Percentiles rank a stretch among this genome's conserved stretches.
These are phyloP conservation scores for Pleurotus giganteus DNA, from an alignment of 768 basidiomycete species.

Conservation along the genomic window DNA sequence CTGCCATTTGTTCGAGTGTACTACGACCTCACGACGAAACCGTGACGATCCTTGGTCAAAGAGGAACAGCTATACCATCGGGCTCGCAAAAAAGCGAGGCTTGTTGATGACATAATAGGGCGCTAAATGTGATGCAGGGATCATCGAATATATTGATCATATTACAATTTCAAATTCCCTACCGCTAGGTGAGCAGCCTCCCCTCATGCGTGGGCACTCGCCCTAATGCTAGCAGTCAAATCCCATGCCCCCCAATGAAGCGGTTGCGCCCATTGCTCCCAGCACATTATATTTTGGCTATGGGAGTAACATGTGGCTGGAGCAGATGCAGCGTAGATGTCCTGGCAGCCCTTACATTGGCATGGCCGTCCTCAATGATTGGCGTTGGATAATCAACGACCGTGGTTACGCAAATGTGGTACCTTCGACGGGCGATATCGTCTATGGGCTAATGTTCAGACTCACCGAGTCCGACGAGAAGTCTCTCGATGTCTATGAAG, in stretches of 20 bases:
- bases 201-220: too few relatives aligned
- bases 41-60: slow-evolving; percentile 81
- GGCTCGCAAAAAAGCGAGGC: neutral
- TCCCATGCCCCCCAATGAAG: too few relatives aligned
- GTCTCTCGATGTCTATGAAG: slow-evolving; percentile 43
- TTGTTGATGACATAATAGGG: neutral
- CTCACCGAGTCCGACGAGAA: slow-evolving; percentile 38
- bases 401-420: slow-evolving; percentile 45
- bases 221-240: too few relatives aligned
- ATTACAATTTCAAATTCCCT: neutral
- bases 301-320: slow-evolving; percentile 49
- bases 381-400: slow-evolving; percentile 47
- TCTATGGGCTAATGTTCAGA: slow-evolving; percentile 42
- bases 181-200: too few relatives aligned
- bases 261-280: neutral
- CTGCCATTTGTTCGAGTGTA: slow-evolving; percentile 49
- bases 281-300: slow-evolving; percentile 41
- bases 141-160: too few relatives aligned
- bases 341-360: slow-evolving; percentile 41
- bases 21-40: slow-evolving; percentile 73
- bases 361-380: slow-evolving; percentile 35
- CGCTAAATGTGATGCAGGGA: neutral
- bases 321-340: slow-evolving; percentile 48
- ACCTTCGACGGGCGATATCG: slow-evolving; percentile 36
- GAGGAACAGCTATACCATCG: neutral